A percentile compares a stretch with the other conserved stretches of the same genome.
phyloP scores from a whole-genome alignment of 2,329 filamentous ascomycete genomes.

The Colletotrichum liaoningense region DNA sequence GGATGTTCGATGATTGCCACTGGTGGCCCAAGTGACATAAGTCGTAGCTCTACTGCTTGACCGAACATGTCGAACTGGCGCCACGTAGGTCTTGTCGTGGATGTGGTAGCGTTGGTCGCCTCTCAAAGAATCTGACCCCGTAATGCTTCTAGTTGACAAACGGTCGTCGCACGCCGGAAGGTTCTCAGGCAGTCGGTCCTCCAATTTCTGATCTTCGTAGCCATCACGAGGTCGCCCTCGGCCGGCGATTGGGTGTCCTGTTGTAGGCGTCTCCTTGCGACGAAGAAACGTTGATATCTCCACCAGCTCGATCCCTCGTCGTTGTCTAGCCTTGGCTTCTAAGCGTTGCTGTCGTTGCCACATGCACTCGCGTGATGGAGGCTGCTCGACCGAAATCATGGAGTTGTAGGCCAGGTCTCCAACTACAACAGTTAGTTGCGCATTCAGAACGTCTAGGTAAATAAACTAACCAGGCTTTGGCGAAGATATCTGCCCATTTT shows the following conservation, averaged over 20 bases:
- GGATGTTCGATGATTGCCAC: conserved; percentile 3
- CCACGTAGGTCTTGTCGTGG: not conserved
- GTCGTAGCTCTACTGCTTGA: conserved; percentile 33
- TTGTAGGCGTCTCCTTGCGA: not conserved
- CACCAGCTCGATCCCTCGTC: conserved; percentile 47
- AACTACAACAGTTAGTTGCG: not conserved
- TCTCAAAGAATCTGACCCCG: not conserved
- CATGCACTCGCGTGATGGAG: conserved; percentile 5
- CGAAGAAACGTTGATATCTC: conserved; percentile 51
- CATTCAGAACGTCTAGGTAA: not conserved
- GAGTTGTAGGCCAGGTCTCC: conserved; percentile 32
- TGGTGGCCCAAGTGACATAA: conserved; percentile 40
- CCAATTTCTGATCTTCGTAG: not conserved
- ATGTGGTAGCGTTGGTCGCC: not conserved
- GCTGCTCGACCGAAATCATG: conserved; percentile 27
- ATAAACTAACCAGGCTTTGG: conserved; percentile 45
- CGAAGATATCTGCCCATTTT: conserved; percentile 49
- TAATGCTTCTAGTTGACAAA: not conserved
- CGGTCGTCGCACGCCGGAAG: not conserved
- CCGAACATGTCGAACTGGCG: not conserved
- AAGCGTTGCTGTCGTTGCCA: conserved; percentile 35
- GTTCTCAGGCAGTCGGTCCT: not conserved
- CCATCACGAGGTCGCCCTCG: too few relatives aligned
- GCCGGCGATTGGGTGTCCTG: too few relatives aligned
- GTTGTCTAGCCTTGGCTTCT: conserved; percentile 40